A percentile compares a stretch with the other conserved stretches of the same genome.
Evolutionary conservation across 768 basidiomycete species (phyloP).

Genomic region (Lentinula guzmanii): DNA sequence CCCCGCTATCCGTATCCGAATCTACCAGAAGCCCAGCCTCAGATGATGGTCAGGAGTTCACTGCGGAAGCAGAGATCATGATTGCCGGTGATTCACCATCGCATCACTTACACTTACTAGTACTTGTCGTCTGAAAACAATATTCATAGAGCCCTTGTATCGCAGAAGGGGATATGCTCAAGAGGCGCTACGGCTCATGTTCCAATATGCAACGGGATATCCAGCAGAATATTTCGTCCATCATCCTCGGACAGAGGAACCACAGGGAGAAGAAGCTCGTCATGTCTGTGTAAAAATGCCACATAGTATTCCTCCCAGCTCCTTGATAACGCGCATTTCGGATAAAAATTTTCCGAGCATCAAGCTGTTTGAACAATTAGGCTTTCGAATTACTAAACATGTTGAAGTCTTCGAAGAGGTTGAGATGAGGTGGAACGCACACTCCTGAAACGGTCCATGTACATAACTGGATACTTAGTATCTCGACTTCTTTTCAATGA

Average conservation of each 20-base stretch:
- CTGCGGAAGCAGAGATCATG: slow-evolving; percentile 91
- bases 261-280: slow-evolving; percentile 10
- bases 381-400: slow-evolving; percentile 62
- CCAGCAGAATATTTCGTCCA: slow-evolving; percentile 21
- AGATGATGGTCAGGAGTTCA: slow-evolving; percentile 35
- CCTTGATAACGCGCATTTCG: slow-evolving; percentile 67
- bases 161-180: slow-evolving; percentile 64
- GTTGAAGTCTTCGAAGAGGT: slow-evolving; percentile 78
- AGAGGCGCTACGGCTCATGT: slow-evolving; percentile 58
- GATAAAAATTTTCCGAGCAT: slow-evolving; percentile 67
- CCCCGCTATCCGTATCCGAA: slow-evolving; percentile 11
- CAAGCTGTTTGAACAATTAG: slow-evolving; percentile 66
- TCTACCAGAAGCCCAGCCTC: slow-evolving; percentile 20
- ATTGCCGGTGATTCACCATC: slow-evolving; percentile 56
- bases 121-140: neutral
- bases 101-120: neutral
- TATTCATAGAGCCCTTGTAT: slow-evolving; percentile 49
- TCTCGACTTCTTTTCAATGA: neutral
- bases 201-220: slow-evolving; percentile 59
- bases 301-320: slow-evolving; percentile 34
- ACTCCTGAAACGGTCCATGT: too few relatives aligned
- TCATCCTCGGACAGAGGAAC: slow-evolving; percentile 3
- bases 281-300: slow-evolving; percentile 25
- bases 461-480: neutral
- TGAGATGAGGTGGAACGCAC: slow-evolving; percentile 56